Evolutionary conservation across 306 rosid species (phyloP), one percentile per base, ranked within the genome.

Genomic region (Trifolium pratense): DNA sequence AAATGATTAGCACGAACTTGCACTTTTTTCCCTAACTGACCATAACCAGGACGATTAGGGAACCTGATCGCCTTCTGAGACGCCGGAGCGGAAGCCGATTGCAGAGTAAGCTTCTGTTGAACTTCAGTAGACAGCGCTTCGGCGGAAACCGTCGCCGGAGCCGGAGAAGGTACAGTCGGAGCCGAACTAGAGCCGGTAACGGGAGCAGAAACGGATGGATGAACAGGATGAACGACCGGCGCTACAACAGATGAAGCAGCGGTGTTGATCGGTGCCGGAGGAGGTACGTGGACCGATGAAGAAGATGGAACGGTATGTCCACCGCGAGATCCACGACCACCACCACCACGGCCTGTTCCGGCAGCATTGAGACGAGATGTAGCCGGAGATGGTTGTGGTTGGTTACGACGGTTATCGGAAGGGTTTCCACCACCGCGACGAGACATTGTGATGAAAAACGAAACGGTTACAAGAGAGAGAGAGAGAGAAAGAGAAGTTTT

Each of bases 1-100:
- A 92, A 88, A n/a, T 92, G 97, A 63, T 92, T 92, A 0, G 97
- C 97, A 0, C 87, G 78, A 1, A 90, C 84, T 10, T 45, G 5
- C 5, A 73, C 20, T 34, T 16, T 82, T 0, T 0, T 21, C 0
- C 97, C 97, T 0, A 18, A 0, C 7, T 1, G 58, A 0, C 96
- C 96, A 2, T 0, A 81, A 1, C 78, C 87, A 0, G 97, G 97
- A 13, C 97, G 83, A 42, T 18, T 56, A 0, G 85, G 70, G 15
- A 39, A 6, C 51, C 75, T 9, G 0, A 51, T 0, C 0, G 86
- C 88, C 80, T 84, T 90, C 1, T 87, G 65, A 9, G 89, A 43
- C 3, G 92, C 84, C 9, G 83, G 63, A 40, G 83, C 86, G 12
- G 81, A 12, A 29, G 74, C 2, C 6, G 77, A 3, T 39, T 57